A percentile compares a stretch with the other conserved stretches of the same genome.
phyloP scores from a whole-genome alignment of 73 alveolate species.

The Stentor coeruleus region DNA sequence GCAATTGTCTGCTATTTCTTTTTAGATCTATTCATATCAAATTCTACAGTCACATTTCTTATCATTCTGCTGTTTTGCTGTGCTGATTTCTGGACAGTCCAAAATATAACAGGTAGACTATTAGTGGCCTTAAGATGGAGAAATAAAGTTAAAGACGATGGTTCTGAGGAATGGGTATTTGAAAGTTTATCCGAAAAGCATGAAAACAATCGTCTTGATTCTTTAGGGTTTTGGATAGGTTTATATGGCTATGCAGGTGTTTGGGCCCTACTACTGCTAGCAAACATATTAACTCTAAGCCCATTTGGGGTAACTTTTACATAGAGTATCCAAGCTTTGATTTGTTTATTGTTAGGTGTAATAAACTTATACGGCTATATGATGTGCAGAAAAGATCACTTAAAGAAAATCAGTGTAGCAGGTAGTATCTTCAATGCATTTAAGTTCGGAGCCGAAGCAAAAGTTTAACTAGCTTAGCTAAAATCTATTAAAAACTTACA shows the following conservation, averaged over 20 bases:
- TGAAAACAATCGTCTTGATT: constrained; percentile 32
- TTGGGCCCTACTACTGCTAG: constrained; percentile 38
- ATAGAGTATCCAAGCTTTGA: not conserved
- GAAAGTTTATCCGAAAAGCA: constrained; percentile 43
- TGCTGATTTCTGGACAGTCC: constrained; percentile 74
- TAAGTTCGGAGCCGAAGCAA: no score
- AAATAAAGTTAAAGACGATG: constrained; percentile 76
- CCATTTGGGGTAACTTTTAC: no score
- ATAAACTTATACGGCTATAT: constrained; percentile 56
- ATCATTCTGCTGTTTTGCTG: constrained; percentile 35
- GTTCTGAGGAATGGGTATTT: constrained; percentile 86
- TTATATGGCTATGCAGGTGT: constrained; percentile 32
- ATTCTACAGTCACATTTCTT: constrained; percentile 42
- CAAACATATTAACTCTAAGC: not conserved
- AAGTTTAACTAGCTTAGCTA: no score
- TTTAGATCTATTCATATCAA: constrained; percentile 35
- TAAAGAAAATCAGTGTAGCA: no score
- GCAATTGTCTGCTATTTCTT: constrained; percentile 38
- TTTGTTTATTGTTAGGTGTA: constrained; percentile 35
- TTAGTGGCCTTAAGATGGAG: constrained; percentile 87
- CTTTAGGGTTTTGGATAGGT: constrained; percentile 48
- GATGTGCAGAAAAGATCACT: constrained; percentile 62
- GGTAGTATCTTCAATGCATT: no score
- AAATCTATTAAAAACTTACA: no score
- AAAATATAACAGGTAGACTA: constrained; percentile 74